A percentile compares a stretch with the other conserved stretches of the same genome.
phyloP scores from a whole-genome alignment of 805 yeast species.

The Kodamaea nitidulidarum region DNA sequence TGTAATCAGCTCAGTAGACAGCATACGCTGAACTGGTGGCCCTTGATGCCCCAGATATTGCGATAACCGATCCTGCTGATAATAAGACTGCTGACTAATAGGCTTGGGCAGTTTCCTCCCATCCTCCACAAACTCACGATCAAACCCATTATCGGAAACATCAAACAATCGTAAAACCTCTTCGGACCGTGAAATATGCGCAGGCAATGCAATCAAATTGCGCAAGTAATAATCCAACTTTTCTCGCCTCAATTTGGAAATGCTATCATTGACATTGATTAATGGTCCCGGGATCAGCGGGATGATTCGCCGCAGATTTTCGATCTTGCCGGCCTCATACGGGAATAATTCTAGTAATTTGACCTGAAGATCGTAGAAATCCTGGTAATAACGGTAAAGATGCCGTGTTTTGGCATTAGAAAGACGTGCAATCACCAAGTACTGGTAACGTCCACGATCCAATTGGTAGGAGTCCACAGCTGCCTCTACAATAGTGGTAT shows the following conservation, averaged over 20 bases:
- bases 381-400: slow-evolving; percentile 88
- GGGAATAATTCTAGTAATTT: slow-evolving; percentile 79
- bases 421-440: slow-evolving; percentile 62
- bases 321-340: slow-evolving; percentile 84
- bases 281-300: slow-evolving; percentile 97
- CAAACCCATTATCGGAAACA: slow-evolving; percentile 55
- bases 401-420: slow-evolving; percentile 66
- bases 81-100: slow-evolving; percentile 36
- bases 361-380: slow-evolving; percentile 91
- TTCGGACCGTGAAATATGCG: slow-evolving; percentile 64
- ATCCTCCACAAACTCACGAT: slow-evolving; percentile 39
- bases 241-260: slow-evolving; percentile 51
- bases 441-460: slow-evolving; percentile 88
- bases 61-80: slow-evolving; percentile 50
- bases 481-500: slow-evolving; percentile 50
- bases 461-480: slow-evolving; percentile 75
- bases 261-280: slow-evolving; percentile 77
- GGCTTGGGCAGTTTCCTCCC: slow-evolving; percentile 29
- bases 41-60: slow-evolving; percentile 42
- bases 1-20: slow-evolving; percentile 25
- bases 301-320: slow-evolving; percentile 69
- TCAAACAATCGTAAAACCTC: slow-evolving; percentile 72
- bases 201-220: slow-evolving; percentile 67
- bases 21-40: slow-evolving; percentile 11
- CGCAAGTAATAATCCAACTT: slow-evolving; percentile 51